Base-by-base conservation (phyloP, 2,329 filamentous ascomycete species). In the Aspergillus niger region DNA sequence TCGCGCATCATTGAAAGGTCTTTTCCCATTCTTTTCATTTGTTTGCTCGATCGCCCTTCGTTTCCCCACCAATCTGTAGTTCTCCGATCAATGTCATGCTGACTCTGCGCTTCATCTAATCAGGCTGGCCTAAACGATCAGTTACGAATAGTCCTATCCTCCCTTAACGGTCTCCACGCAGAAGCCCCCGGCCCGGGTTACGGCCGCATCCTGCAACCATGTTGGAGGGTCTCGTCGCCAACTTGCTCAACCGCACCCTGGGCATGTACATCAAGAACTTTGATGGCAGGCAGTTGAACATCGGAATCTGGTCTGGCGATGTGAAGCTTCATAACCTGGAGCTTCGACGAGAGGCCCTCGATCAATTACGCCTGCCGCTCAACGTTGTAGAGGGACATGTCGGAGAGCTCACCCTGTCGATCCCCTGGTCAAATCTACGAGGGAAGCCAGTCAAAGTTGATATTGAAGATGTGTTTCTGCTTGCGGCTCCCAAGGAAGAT, bases 261-360 rank as follows among this genome's bases (percentile, higher is more conserved):
- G 96, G 95, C 85, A 97, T 98, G 90, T 99, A 99, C 79, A 94
- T 99, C 79, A 93, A 96, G 85, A 98, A 99, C 80, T 99, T 99
- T 76, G 95, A 99, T 78, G 92, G 95, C 57, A 90, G 92, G 72
- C 95, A 99, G 82, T 85, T 99, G 67, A 99, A 99, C 76, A 93
- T 99, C 65, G 95, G 96, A 65, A 99, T 99, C 72, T 99, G 94
- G 95, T 96, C 91, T 22, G 95, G 96, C 70, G 95, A 99, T 81
- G 95, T 99, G 72, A 97, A 96, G 80, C 85, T 99, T 49, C 89
- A 89, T 62, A 89, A 99, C 71, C 88, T 99, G 61, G 91, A 99
- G 80, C 85, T 99, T 51, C 91, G 93, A 58, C 87, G 91, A 60
- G 95, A 99, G 82, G 95, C 95, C 17, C 89, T 99, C 67, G 95